phyloP scores from a whole-genome alignment of 441 rosid species.

The Croton laevigatus region DNA sequence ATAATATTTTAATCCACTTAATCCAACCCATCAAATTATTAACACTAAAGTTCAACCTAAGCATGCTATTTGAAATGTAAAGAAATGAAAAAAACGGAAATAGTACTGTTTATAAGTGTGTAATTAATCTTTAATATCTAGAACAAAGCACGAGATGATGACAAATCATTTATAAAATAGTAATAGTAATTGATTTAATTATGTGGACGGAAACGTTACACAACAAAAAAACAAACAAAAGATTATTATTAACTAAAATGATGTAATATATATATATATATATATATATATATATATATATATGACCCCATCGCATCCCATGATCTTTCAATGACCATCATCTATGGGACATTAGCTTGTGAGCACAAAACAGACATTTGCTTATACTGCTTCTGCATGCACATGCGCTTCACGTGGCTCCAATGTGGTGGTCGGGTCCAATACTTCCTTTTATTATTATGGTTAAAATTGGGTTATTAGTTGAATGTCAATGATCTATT shows the following conservation, averaged over 20 bases:
- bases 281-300: no score
- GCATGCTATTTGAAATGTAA: no score
- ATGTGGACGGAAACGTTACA: constrained; percentile 19
- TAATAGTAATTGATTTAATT: not conserved
- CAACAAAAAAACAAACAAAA: constrained; percentile 17
- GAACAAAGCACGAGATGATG: no score
- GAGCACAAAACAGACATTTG: constrained; percentile 15
- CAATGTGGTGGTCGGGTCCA: constrained; percentile 33
- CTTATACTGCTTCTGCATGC: constrained; percentile 23
- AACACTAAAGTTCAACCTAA: no score
- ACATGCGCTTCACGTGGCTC: constrained; percentile 45
- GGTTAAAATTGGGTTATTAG: not conserved
- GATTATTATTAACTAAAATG: not conserved
- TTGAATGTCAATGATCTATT: not conserved
- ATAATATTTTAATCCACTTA: no score
- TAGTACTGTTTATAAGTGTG: no score
- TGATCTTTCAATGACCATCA: constrained; percentile 8
- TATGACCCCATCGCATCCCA: not conserved
- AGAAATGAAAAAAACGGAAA: no score
- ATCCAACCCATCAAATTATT: no score
- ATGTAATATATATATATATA: no score
- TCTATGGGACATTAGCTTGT: constrained; percentile 25
- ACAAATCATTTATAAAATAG: no score
- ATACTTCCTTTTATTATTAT: not conserved
- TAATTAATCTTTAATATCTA: no score